Base-by-base conservation (phyloP, 306 rosid genomes). In the Vicia faba region DNA sequence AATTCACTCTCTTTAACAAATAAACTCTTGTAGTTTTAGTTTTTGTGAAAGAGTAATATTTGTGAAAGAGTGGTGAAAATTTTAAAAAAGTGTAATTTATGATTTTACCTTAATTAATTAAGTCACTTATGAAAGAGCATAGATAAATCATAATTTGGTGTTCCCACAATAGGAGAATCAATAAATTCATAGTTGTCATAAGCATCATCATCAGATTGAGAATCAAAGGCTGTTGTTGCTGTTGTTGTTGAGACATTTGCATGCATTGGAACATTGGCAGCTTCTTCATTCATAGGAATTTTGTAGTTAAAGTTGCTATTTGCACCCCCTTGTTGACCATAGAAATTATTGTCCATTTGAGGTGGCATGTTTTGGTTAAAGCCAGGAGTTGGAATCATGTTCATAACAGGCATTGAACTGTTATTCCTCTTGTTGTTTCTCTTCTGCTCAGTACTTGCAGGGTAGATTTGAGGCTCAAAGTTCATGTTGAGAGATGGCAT, bases 161-260 rank as follows among this genome's bases (percentile, higher is more conserved):
- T 18, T 50, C 41, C 2, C 39, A 36, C 28, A 8, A 23, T 4
- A 10, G 45, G 18, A 74, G 69, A 40, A 18, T 68, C 69, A 11
- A 75, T 7, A 4, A 59, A 59, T 10, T 35, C 11, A 55, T 18
- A 18, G 25, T 29, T 36, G 15, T 18, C 49, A 5, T 62, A 15
- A n/a, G 56, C 25, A 26, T 35, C 64, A 26, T 1, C 38, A 59
- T 75, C 59, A 68, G 9, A 14, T 61, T 41, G 66, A 23, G 70
- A n/a, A 36, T 58, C 74, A 0, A 8, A 13, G 33, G 57, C 3
- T 18, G 59, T 5, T 11, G 57, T 6, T 29, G 20, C 2, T 18
- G 59, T 5, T 11, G 57, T 6, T 29, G 29, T 2, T 25, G 74
- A 26, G 1, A 44, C 38, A 56, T n/a, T 23, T 35, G 1, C 38